A percentile compares a stretch with the other conserved stretches of the same genome.
Evolutionary conservation across 208 protist species (phyloP).

Genomic region (Tritrichomonas musculus): DNA sequence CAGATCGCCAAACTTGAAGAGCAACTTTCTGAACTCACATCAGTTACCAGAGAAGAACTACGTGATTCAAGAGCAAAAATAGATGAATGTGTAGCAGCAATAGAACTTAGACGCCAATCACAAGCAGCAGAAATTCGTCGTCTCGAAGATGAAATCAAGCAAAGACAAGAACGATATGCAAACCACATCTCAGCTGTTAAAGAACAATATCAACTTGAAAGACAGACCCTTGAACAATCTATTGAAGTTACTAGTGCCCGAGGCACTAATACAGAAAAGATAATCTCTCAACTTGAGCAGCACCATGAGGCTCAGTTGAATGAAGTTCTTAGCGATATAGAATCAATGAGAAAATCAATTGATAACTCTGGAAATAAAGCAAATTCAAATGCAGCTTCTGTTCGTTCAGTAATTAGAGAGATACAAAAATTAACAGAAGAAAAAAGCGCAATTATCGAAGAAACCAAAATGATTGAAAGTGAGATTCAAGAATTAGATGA

Average conservation of each 20-base stretch:
- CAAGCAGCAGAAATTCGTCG: neutral
- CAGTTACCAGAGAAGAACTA: neutral
- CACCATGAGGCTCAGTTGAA: conserved; percentile 2
- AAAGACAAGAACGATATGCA: neutral
- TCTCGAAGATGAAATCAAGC: neutral
- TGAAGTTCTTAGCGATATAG: neutral
- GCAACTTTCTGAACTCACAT: conserved; percentile 15
- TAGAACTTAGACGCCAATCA: neutral
- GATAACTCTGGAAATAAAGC: no score
- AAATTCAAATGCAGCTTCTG: neutral
- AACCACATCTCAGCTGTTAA: neutral
- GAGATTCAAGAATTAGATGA: neutral
- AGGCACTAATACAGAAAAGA: neutral
- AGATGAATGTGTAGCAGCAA: neutral
- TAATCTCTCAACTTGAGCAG: neutral
- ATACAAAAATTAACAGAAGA: neutral
- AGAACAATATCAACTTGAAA: neutral
- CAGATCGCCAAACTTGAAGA: neutral
- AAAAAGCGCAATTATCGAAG: neutral
- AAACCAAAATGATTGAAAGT: neutral
- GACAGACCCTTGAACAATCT: neutral
- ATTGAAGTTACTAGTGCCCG: neutral
- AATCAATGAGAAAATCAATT: neutral
- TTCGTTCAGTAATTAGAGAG: neutral
- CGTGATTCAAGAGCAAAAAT: neutral